phyloP scores from a whole-genome alignment of 768 basidiomycete genomes.

The Sporobolomyces pararoseus region DNA sequence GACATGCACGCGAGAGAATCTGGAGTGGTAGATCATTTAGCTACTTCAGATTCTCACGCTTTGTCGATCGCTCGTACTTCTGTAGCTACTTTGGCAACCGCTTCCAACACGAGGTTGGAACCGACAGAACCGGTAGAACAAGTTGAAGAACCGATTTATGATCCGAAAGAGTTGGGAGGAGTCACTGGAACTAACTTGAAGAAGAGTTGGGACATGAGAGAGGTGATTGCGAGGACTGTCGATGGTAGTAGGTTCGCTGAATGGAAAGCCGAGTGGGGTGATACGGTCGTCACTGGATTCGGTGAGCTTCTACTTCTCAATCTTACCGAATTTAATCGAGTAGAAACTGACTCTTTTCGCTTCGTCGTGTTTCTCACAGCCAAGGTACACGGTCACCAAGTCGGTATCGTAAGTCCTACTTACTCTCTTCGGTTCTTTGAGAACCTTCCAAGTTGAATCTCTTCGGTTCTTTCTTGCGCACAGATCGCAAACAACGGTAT shows the following conservation, averaged over 20 bases:
- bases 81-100: conserved; percentile 55
- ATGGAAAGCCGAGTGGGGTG: conserved; percentile 92
- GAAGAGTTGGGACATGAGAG: conserved; percentile 87
- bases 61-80: conserved; percentile 71
- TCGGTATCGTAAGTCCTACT: conserved; percentile 61
- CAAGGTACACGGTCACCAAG: conserved; percentile 78
- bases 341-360: neutral
- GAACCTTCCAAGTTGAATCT: neutral
- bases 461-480: neutral
- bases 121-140: neutral
- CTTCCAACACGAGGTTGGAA: neutral
- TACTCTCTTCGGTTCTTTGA: neutral
- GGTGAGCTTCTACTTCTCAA: conserved; percentile 13
- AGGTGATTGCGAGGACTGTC: conserved; percentile 84
- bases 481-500: conserved; percentile 85
- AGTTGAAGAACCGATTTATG: conserved; percentile 71
- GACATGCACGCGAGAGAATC: conserved; percentile 79
- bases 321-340: conserved; percentile 54
- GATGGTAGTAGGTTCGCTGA: conserved; percentile 89
- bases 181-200: conserved; percentile 86
- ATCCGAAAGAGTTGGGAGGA: conserved; percentile 75
- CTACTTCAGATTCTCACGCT: conserved; percentile 78
- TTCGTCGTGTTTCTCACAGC: conserved; percentile 54
- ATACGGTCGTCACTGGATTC: conserved; percentile 74
- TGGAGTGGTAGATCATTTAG: conserved; percentile 81